These are phyloP conservation scores for Lithohypha guttulata DNA, from an alignment of 2,329 filamentous ascomycete species.

Conservation along the genomic window DNA sequence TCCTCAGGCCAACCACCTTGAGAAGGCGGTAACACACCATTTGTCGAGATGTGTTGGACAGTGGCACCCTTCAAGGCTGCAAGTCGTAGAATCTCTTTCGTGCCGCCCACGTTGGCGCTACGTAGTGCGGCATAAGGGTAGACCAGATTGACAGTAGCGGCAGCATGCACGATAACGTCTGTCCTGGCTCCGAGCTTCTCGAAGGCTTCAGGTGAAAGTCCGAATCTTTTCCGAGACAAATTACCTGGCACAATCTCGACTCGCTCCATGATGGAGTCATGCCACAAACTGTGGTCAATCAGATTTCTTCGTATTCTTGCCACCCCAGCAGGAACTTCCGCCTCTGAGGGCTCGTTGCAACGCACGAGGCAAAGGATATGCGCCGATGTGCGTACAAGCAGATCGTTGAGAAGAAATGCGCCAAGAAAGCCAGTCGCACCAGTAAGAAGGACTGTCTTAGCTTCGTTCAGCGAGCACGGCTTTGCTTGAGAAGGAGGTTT, in stretches of 20 bases:
- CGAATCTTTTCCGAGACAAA: conserved; percentile 56
- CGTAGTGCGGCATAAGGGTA: conserved; percentile 66
- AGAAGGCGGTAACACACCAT: conserved; percentile 64
- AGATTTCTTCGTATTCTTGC: conserved; percentile 64
- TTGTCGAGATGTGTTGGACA: conserved; percentile 69
- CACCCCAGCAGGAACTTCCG: conserved; percentile 55
- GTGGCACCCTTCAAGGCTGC: conserved; percentile 58
- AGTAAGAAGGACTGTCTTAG: conserved; percentile 59
- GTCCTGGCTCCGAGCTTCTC: conserved; percentile 53
- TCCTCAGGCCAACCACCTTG: conserved; percentile 62
- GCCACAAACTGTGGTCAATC: conserved; percentile 68
- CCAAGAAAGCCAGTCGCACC: conserved; percentile 68
- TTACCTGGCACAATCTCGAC: conserved; percentile 68
- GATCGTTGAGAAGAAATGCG: conserved; percentile 59
- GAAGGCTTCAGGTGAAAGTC: conserved; percentile 55
- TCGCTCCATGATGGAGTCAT: conserved; percentile 64
- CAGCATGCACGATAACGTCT: conserved; percentile 66
- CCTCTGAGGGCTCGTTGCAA: conserved; percentile 55
- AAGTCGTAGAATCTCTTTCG: conserved; percentile 60
- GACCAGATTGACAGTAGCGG: conserved; percentile 67
- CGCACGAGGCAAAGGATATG: conserved; percentile 63
- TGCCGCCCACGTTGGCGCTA: conserved; percentile 68
- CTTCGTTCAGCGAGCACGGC: conserved; percentile 51
- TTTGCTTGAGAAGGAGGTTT: conserved; percentile 43
- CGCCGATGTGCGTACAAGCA: conserved; percentile 58